Evolutionary conservation across 225 moss, liverwort and hornwort species (phyloP), one percentile per base, ranked within the genome.

Genomic region (Bryoerythrophyllum caledonicum): DNA sequence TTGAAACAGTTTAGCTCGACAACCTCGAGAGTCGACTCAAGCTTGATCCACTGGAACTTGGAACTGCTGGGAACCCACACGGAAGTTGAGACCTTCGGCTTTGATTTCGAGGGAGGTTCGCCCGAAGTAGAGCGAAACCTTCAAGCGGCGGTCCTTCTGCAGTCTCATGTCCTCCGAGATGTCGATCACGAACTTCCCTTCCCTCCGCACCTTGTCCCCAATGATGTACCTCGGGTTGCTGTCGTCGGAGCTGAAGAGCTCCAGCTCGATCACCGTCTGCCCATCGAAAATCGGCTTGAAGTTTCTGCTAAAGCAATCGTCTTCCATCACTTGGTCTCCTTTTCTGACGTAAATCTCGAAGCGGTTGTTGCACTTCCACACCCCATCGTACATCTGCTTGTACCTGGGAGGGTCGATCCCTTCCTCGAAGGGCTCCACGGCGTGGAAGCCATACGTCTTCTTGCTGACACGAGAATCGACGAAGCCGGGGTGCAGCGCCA

Each of bases 371-470:
- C 82, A 89, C 67, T 79, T 86, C 44, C 73, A 44, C 37, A 74
- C 72, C 7, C 84, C 89, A 43, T 89, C 86, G 51, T 74, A 78
- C 0, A 24, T 20, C 41, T 64, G 51, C 5, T 51, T 28, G 1
- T 69, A 69, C 3, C 51, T 7, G 1, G 20, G 15, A 7, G 65
- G 59, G 32, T 82, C 82, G 26, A 82, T 16, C 2, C 71, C 71
- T 8, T 26, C 41, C 13, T 9, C 63, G 1, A 88, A 90, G 0
- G 35, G 56, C n/a, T 78, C 70, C 25, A 63, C 24, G 5, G 28
- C 10, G 0, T 34, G 57, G 17, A 90, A 72, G 0, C 93, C 93
- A 19, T 91, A 91, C 0, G 90, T 91, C 24, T 84, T 85, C 65
- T 70, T 85, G 1, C 77, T 76, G 6, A 85, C 60, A 0, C 93